Evolutionary conservation across 345 rosid genomes (phyloP).

Genomic region (Lenwebbia sp.): DNA sequence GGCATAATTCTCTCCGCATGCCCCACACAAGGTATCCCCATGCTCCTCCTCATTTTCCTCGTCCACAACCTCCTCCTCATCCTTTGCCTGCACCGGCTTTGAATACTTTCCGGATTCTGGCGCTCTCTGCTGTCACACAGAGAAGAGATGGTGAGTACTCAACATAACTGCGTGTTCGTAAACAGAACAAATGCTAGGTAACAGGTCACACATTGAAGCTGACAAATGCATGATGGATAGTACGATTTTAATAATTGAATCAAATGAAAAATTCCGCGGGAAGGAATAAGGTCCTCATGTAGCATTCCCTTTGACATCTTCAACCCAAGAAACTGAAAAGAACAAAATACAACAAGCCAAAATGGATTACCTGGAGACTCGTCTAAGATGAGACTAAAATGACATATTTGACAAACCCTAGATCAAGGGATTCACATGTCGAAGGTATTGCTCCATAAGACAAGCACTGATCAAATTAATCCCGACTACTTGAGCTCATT

Average conservation of each 20-base stretch:
- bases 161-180: neutral
- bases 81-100: slow-evolving; percentile 20
- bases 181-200: neutral
- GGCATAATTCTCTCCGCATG: slow-evolving; percentile 63
- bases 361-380: neutral
- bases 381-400: neutral
- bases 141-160: neutral
- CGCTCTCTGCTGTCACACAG: slow-evolving; percentile 27
- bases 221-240: neutral
- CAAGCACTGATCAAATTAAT: neutral
- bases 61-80: slow-evolving; percentile 37
- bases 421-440: neutral
- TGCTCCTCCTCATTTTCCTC: slow-evolving; percentile 58
- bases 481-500: neutral
- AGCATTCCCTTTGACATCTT: neutral
- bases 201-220: neutral
- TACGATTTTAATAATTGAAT: neutral
- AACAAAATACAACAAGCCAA: neutral
- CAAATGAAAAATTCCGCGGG: neutral
- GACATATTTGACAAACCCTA: neutral
- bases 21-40: slow-evolving; percentile 65
- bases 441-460: neutral
- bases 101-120: slow-evolving; percentile 34
- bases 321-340: neutral
- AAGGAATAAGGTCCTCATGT: neutral